Base-by-base conservation (phyloP, 148 eudicot genomes). In the Cornus kousa region DNA sequence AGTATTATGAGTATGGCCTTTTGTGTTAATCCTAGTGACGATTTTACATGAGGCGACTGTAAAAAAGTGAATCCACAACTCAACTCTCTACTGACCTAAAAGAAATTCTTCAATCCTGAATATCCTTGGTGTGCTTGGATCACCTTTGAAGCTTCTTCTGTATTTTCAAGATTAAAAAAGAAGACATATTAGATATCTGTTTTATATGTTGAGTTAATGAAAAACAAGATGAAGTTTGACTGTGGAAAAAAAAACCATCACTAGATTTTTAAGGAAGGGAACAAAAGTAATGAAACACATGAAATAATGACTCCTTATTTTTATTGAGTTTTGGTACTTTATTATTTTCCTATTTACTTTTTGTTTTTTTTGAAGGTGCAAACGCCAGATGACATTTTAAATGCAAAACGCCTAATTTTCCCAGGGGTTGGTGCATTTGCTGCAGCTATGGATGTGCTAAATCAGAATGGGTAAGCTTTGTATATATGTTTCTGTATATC, bases 371-470 rank as follows among this genome's bases (percentile, higher is more conserved):
- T 78, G 12, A 60, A 94, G 99, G 99, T 96, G 67, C 82, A 88
- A 86, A 82, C 84, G 40, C 93, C 99, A 0, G 90, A 94, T 65
- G 98, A 96, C 84, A 96, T 96, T 80, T 71, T 96, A 62, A 90
- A 89, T 73, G 99, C 99, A 60, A 78, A 88, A 55, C 92, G 97
- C 23, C 97, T 96, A 68, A 82, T 96, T 78, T 92, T 96, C 79
- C 99, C 99, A 12, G 98, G 99, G 22, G 99, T 96, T 40, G 99
- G 99, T 62, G 99, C 99, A 57, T 96, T 96, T 89, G 99, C 95
- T 74, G 86, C 98, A 68, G 98, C 98, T 66, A 96, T 96, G 94
- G 94, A 91, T 79, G 90, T 96, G 75, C 88, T 96, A 40, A 88
- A 84, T 76, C 82, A 86, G 69, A 94, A 74, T 13, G 98, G 95